Conservation (phyloP, 23 red algal genomes). For the Agarophyton chilense region DNA sequence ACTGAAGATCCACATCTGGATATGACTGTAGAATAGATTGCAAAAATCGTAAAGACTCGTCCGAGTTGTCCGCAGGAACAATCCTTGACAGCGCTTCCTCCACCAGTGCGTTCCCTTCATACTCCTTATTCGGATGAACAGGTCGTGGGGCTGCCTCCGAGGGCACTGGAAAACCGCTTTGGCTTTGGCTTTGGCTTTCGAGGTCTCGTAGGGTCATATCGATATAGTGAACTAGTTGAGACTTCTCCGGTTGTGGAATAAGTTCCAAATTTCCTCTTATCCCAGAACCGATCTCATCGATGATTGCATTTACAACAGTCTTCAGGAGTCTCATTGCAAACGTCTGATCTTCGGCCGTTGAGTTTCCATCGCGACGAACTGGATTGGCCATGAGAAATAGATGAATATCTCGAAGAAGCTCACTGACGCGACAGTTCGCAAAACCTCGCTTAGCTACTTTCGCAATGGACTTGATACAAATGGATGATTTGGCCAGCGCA, state of each 20-base stretch:
- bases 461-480: conserved; percentile 71
- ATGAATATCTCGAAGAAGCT: conserved; percentile 69
- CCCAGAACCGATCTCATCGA: conserved; percentile 57
- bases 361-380: conserved; percentile 43
- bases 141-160: neutral
- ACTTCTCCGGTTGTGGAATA: conserved; percentile 61
- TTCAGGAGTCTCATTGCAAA: conserved; percentile 72
- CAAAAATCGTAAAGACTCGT: conserved; percentile 36
- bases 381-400: conserved; percentile 62
- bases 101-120: conserved; percentile 27
- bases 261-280: conserved; percentile 39
- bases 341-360: conserved; percentile 63
- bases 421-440: conserved; percentile 46
- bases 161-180: neutral
- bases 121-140: conserved; percentile 1
- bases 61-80: conserved; percentile 12
- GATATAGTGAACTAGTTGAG: conserved; percentile 68
- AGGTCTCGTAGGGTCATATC: conserved; percentile 44
- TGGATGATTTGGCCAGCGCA: conserved; percentile 59
- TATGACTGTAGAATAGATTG: conserved; percentile 11
- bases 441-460: conserved; percentile 71
- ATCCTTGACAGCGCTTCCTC: conserved; percentile 37
- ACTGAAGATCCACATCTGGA: conserved; percentile 25
- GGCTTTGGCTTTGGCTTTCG: neutral
- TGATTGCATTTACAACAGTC: conserved; percentile 66